Conservation (phyloP, 2,329 filamentous ascomycete genomes). For the Monilinia aucupariae region DNA sequence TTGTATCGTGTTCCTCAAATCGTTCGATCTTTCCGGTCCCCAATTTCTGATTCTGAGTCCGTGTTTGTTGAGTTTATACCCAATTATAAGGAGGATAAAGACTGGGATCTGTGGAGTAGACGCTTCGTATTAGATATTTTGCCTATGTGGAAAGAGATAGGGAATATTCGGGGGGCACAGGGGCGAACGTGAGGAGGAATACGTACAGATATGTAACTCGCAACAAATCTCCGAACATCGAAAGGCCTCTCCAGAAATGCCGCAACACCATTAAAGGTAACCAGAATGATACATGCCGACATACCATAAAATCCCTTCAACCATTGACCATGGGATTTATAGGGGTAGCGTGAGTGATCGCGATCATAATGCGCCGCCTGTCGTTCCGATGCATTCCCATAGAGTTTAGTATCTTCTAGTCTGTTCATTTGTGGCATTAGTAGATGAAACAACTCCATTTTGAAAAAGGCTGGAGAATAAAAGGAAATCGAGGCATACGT, state of each 20-base stretch:
- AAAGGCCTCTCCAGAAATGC: conserved; percentile 37
- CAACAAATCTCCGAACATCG: conserved; percentile 36
- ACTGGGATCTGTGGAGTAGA: conserved; percentile 32
- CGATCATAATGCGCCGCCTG: conserved; percentile 37
- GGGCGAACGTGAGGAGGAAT: not conserved
- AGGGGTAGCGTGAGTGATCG: conserved; percentile 37
- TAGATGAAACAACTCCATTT: not conserved
- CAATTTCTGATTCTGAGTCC: conserved; percentile 33
- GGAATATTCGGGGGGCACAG: not conserved
- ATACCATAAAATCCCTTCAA: conserved; percentile 38
- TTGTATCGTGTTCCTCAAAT: conserved; percentile 36
- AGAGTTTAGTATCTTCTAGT: conserved; percentile 38
- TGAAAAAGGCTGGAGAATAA: not conserved
- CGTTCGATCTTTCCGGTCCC: conserved; percentile 35
- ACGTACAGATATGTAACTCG: conserved; percentile 40
- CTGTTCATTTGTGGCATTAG: conserved; percentile 25
- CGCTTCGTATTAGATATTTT: not conserved
- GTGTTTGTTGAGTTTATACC: conserved; percentile 37
- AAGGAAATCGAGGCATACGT: conserved; percentile 29
- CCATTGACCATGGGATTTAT: conserved; percentile 40
- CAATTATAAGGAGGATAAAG: conserved; percentile 35
- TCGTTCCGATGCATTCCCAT: conserved; percentile 38
- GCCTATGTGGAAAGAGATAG: not conserved
- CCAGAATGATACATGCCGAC: conserved; percentile 34
- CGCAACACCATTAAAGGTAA: conserved; percentile 37